Evolutionary conservation across 768 basidiomycete genomes (phyloP).

Genomic region (Tylopilus sp.): DNA sequence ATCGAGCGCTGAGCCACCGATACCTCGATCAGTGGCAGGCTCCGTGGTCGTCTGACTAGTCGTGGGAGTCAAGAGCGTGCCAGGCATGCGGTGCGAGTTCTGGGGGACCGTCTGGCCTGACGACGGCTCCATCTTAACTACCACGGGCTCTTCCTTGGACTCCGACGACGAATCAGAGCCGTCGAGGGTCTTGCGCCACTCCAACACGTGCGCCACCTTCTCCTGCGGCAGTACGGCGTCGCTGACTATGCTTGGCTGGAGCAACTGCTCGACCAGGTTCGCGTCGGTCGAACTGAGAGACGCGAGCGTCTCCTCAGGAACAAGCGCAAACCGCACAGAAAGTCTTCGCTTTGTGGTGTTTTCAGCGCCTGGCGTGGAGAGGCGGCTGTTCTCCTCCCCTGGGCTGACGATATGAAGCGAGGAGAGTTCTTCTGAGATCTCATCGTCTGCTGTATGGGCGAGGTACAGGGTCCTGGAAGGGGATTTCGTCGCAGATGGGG

Average conservation of each 20-base stretch:
- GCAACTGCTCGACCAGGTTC: constrained; percentile 44
- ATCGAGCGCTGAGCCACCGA: constrained; percentile 20
- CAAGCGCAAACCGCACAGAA: constrained; percentile 29
- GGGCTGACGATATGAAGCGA: constrained; percentile 42
- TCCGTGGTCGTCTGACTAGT: constrained; percentile 31
- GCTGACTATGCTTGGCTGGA: constrained; percentile 41
- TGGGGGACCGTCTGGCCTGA: background rate
- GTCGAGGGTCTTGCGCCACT: constrained; percentile 34
- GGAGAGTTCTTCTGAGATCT: constrained; percentile 41
- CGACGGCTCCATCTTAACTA: background rate
- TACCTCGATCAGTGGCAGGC: constrained; percentile 33
- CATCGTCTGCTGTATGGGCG: constrained; percentile 18
- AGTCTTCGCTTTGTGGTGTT: constrained; percentile 22
- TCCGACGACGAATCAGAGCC: constrained; percentile 31
- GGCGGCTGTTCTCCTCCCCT: constrained; percentile 13
- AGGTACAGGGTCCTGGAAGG: background rate
- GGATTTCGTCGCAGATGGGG: constrained; percentile 13
- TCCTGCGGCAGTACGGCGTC: constrained; percentile 23
- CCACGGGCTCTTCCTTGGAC: constrained; percentile 33
- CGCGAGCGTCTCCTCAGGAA: constrained; percentile 41
- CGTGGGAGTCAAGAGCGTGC: constrained; percentile 51
- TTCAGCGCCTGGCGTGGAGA: constrained; percentile 1
- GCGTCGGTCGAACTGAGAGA: constrained; percentile 49
- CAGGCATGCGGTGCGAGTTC: constrained; percentile 49
- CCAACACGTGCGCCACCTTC: constrained; percentile 26